Conservation (phyloP, 2,329 filamentous ascomycete genomes). For the Nemania sp. region DNA sequence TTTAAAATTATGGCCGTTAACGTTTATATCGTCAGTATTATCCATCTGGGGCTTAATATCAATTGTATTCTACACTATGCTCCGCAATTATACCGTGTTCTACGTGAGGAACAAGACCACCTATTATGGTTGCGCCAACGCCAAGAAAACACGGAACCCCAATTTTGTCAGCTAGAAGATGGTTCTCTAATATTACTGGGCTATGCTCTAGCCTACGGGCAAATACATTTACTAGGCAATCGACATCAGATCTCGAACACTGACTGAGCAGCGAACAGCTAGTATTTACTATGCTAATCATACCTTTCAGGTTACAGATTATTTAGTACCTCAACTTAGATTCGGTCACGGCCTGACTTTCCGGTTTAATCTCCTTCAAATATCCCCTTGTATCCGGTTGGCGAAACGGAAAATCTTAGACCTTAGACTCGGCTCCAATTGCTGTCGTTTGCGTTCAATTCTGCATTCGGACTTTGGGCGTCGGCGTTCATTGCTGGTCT, state of each 20-base stretch:
- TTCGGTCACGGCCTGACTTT: conserved; percentile 31
- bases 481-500: conserved; percentile 52
- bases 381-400: conserved; percentile 36
- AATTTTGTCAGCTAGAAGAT: background rate
- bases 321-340: conserved; percentile 34
- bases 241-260: conserved; percentile 25
- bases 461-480: conserved; percentile 49
- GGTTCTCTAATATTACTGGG: background rate
- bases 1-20: too few species aligned
- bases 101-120: too few species aligned
- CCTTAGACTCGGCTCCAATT: conserved; percentile 46
- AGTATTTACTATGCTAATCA: conserved; percentile 14
- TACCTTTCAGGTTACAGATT: conserved; percentile 31
- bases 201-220: too few species aligned
- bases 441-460: conserved; percentile 49
- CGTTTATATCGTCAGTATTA: too few species aligned
- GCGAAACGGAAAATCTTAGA: conserved; percentile 40
- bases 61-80: too few species aligned
- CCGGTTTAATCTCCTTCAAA: conserved; percentile 38
- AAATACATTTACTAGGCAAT: background rate
- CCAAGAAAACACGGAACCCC: background rate
- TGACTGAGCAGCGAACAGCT: background rate
- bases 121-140: background rate
- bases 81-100: too few species aligned
- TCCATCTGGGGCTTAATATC: too few species aligned